Evolutionary conservation across 2,329 filamentous ascomycete species (phyloP).

Genomic region (Trichoderma sp.): DNA sequence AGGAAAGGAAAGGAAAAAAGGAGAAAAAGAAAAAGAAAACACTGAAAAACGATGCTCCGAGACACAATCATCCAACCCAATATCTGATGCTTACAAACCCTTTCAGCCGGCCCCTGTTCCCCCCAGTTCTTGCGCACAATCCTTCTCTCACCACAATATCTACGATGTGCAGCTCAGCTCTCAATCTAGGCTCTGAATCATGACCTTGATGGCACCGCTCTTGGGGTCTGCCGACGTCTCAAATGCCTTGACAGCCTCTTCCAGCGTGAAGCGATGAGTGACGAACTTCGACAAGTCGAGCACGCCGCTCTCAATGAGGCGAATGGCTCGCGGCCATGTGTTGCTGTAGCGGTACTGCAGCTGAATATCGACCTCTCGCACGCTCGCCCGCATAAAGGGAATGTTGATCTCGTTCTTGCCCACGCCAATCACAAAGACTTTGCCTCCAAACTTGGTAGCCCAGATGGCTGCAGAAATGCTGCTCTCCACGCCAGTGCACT

Average conservation of each 20-base stretch:
- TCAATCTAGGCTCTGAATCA: constrained; percentile 70
- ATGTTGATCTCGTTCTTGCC: constrained; percentile 94
- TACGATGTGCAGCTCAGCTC: neutral
- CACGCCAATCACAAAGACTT: constrained; percentile 94
- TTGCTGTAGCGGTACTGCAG: constrained; percentile 97
- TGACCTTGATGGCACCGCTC: constrained; percentile 93
- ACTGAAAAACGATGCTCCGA: neutral
- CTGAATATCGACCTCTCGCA: constrained; percentile 88
- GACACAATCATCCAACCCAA: neutral
- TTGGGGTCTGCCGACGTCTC: constrained; percentile 82
- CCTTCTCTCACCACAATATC: neutral
- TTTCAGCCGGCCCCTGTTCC: neutral
- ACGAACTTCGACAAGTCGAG: constrained; percentile 79
- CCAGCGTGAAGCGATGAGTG: constrained; percentile 81
- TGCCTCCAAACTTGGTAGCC: constrained; percentile 89
- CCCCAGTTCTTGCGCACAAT: neutral
- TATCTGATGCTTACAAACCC: neutral
- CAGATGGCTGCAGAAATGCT: constrained; percentile 84
- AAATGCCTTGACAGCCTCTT: constrained; percentile 87
- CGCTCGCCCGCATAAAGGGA: constrained; percentile 90
- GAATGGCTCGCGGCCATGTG: constrained; percentile 92
- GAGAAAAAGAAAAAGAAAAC: neutral
- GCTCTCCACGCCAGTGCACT: constrained; percentile 93
- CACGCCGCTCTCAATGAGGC: constrained; percentile 79
- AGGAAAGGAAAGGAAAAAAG: neutral